Evolutionary conservation across 2,329 filamentous ascomycete genomes (phyloP), one percentile per base, ranked within the genome.

Genomic region (Madurella mycetomatis): DNA sequence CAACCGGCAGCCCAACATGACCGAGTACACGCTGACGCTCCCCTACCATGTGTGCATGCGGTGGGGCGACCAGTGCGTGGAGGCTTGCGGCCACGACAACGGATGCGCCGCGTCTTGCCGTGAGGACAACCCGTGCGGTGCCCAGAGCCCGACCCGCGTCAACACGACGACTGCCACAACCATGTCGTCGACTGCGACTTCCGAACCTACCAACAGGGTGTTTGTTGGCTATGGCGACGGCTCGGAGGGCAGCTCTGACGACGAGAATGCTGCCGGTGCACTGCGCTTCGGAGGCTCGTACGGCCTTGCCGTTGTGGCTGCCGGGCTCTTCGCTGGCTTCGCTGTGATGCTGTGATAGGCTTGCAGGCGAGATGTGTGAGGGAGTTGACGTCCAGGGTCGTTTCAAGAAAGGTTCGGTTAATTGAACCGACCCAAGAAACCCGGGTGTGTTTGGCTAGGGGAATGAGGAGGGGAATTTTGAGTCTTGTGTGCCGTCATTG

Each of bases 31-130:
- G 17, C 78, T 90, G 63, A 92, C 88, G 1, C 76, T 94, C 25
- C 88, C 89, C 34, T 92, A 83, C 79, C 89, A 85, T 73, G 78
- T 84, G 64, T 94, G 88, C 79, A 78, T 78, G 45, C 78, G 87
- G 71, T 90, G 80, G 78, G 85, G 82, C 63, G 83, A 75, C 68
- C 81, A 90, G 71, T 90, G 87, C 68, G 83, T 87, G 12, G 66
- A 61, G 2, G 70, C 58, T 54, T 91, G 87, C 71, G 73, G 71
- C 34, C 67, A 72, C 59, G 75, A 85, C 70, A 77, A 77, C 62
- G 58, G 64, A n/a, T 91, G 88, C 68, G 69, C 78, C n/a, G 70
- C 72, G 55, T 63, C 71, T 52, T 92, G 88, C 74, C 77, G 80
- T 52, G 65, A 81, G 63, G 73, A 91, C 58, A 75, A 90, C 72